Conservation (phyloP, 805 yeast species). For the Candida golubevii region DNA sequence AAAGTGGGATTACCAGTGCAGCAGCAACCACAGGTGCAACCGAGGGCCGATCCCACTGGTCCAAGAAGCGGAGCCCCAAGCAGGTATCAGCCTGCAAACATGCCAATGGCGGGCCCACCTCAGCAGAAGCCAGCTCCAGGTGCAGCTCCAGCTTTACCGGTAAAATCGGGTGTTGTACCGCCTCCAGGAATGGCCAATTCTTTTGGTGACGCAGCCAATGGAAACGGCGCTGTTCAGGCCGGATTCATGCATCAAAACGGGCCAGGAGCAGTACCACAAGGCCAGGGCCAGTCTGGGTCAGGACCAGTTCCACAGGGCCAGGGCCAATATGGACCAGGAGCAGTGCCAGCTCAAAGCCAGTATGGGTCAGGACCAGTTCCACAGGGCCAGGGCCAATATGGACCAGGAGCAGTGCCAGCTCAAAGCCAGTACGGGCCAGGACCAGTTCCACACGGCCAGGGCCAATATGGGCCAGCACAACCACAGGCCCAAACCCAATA, state of each 20-base stretch:
- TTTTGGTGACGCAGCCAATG: too few relatives aligned
- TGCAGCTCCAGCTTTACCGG: background rate
- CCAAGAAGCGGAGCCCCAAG: background rate
- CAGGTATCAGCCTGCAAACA: slow-evolving; percentile 10
- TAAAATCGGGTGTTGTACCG: slow-evolving; percentile 6
- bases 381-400: background rate
- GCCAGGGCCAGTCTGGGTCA: background rate
- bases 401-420: background rate
- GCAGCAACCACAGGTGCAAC: background rate
- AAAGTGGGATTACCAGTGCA: slow-evolving; percentile 7
- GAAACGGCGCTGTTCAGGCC: too few relatives aligned
- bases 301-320: background rate
- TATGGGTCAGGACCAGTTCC: background rate
- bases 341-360: background rate
- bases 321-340: background rate
- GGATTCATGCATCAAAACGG: too few relatives aligned
- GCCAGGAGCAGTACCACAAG: too few relatives aligned
- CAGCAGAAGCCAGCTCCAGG: slow-evolving; percentile 1
- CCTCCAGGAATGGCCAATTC: slow-evolving; percentile 1
- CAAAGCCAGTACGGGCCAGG: background rate
- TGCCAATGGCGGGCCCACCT: slow-evolving; percentile 1
- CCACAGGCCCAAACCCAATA: background rate
- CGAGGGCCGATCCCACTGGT: background rate
- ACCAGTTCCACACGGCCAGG: background rate
- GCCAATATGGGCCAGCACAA: background rate